phyloP scores from a whole-genome alignment of 163 green algal genomes.

The Chlamydomonas reinhardtii region DNA sequence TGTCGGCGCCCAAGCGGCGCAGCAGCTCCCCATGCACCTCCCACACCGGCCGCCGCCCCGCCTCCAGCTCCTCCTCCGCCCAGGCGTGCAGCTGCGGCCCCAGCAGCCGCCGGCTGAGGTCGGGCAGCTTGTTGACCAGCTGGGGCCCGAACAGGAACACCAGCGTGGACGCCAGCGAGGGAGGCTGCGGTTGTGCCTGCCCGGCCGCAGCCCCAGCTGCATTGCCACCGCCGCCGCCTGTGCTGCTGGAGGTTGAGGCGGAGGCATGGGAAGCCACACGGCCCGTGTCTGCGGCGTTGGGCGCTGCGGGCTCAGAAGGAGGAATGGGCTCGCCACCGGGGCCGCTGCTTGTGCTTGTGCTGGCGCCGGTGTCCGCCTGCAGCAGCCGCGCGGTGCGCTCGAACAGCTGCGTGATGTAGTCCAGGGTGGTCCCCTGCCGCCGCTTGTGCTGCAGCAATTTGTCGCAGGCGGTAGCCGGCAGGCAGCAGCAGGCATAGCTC shows the following conservation, averaged over 20 bases:
- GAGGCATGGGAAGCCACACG: no score
- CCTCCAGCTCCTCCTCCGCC: not conserved
- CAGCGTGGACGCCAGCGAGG: slow-evolving; percentile 8
- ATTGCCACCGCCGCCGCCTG: no score
- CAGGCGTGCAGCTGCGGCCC: slow-evolving; percentile 4
- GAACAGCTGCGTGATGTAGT: slow-evolving; percentile 22
- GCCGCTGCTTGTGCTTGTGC: not conserved
- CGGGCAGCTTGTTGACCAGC: slow-evolving; percentile 13
- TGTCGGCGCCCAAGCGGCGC: not conserved
- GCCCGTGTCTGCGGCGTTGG: no score
- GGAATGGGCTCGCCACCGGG: no score
- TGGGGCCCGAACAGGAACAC: slow-evolving; percentile 41
- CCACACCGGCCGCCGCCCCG: not conserved
- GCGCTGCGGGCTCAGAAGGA: no score
- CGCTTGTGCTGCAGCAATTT: no score
- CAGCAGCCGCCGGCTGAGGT: slow-evolving; percentile 1
- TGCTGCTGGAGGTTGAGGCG: no score
- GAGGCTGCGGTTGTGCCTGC: no score
- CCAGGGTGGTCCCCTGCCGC: not conserved
- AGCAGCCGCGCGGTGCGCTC: slow-evolving; percentile 24
- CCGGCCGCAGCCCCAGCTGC: no score
- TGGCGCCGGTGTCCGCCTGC: not conserved
- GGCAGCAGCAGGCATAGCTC: no score
- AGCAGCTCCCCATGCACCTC: slow-evolving; percentile 25
- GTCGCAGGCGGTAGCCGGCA: no score